Conservation (phyloP, 108 stramenopile genomes). For the Pseudonitzschia pungens region DNA sequence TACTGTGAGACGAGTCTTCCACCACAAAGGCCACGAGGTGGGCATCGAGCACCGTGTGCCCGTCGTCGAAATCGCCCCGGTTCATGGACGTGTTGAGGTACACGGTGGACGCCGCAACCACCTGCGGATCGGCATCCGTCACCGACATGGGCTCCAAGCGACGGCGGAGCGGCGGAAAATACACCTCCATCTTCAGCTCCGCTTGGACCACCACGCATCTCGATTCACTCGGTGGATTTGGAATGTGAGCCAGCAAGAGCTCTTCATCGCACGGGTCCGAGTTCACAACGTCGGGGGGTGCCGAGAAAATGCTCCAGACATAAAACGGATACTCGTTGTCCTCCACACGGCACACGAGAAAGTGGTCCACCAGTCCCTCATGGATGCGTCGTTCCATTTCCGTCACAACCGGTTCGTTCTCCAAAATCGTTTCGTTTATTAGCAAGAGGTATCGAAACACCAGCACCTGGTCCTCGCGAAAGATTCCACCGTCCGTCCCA, state of each 20-base stretch:
- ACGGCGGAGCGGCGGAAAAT: constrained; percentile 16
- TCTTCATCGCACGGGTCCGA: constrained; percentile 5
- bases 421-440: not conserved
- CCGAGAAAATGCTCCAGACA: constrained; percentile 17
- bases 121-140: not conserved
- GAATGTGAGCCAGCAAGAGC: not conserved
- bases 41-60: constrained; percentile 14
- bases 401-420: not conserved
- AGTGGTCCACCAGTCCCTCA: constrained; percentile 15
- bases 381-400: constrained; percentile 19
- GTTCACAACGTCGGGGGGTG: constrained; percentile 10
- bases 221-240: constrained; percentile 10
- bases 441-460: constrained; percentile 29
- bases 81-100: constrained; percentile 24
- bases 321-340: not conserved
- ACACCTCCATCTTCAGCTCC: constrained; percentile 18
- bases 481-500: not conserved
- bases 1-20: not conserved
- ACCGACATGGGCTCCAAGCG: not conserved
- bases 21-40: constrained; percentile 20
- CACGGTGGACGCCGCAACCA: constrained; percentile 5
- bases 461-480: constrained; percentile 5
- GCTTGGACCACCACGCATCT: constrained; percentile 22
- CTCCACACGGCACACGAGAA: constrained; percentile 4
- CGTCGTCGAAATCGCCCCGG: constrained; percentile 19